Evolutionary conservation across 2,329 filamentous ascomycete genomes (phyloP).

Genomic region (Cadophora gregata): DNA sequence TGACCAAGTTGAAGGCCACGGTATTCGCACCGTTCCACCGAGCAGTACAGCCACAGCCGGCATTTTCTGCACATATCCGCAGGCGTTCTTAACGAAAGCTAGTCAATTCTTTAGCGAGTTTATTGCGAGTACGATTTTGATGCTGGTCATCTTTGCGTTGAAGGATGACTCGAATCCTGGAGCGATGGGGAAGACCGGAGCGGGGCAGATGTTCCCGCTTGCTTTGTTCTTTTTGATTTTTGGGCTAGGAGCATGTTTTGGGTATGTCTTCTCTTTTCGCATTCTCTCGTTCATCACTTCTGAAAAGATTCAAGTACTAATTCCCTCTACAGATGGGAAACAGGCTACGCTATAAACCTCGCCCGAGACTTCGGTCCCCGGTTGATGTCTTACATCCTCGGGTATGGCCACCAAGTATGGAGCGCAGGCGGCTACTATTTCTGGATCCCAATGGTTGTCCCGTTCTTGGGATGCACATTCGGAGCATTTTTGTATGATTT

Average conservation of each 20-base stretch:
- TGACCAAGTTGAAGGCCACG: slow-evolving; percentile 64
- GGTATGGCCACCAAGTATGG: slow-evolving; percentile 73
- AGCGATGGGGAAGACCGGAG: slow-evolving; percentile 39
- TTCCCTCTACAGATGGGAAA: slow-evolving; percentile 60
- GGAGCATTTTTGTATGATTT: slow-evolving; percentile 72
- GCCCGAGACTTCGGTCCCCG: slow-evolving; percentile 75
- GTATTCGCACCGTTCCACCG: slow-evolving; percentile 66
- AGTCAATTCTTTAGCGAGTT: slow-evolving; percentile 77
- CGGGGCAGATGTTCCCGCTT: slow-evolving; percentile 61
- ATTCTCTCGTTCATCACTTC: not conserved
- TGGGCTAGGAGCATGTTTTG: slow-evolving; percentile 74
- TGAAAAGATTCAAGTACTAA: not conserved
- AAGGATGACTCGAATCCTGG: slow-evolving; percentile 58
- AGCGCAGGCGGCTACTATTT: slow-evolving; percentile 73
- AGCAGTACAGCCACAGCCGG: slow-evolving; percentile 66
- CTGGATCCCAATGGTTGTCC: slow-evolving; percentile 77
- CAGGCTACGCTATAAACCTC: slow-evolving; percentile 77
- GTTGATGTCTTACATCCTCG: slow-evolving; percentile 68
- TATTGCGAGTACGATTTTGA: slow-evolving; percentile 68
- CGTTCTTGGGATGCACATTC: slow-evolving; percentile 67
- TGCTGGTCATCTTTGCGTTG: slow-evolving; percentile 75
- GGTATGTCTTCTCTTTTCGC: slow-evolving; percentile 17
- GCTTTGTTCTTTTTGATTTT: slow-evolving; percentile 76
- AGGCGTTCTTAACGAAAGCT: slow-evolving; percentile 67
- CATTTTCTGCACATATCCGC: slow-evolving; percentile 77